Evolutionary conservation across 495 filamentous ascomycete species (phyloP), one percentile per base, ranked within the genome.

Genomic region (Penicillium psychrofluorescens): DNA sequence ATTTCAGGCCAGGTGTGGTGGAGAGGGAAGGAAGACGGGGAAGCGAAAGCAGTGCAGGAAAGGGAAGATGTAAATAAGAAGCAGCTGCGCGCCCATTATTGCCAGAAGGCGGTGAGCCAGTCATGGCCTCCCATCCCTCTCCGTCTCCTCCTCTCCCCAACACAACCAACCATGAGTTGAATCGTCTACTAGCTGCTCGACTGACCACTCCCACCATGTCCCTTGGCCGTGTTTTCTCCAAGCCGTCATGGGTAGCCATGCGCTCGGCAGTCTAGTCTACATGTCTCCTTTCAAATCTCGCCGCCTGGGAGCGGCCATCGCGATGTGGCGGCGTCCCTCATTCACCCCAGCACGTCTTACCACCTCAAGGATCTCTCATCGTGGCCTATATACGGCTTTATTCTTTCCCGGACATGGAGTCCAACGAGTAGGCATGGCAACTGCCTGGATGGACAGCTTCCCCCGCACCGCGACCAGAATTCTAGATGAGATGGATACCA

Each of bases 371-470:
- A 16, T 41, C 34, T n/a, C 39, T 34, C 34, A 61, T 64, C 45
- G 43, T 50, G 37, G 48, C 14, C 41, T 86, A 14, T 81, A 81
- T 42, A 90, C 87, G 7, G 86, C 87, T 38, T 72, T 92, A 29
- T 91, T 92, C 70, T 91, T 91, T 57, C 86, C 87, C 50, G 86
- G 90, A 49, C 90, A 95, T 69, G 91, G 92, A 50, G 90, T 95
- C 10, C 92, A 98, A 61, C 81, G 86, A 55, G 84, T 95, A 4
- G 91, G 89, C 58, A 98, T 98, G 92, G 72, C 85, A 29, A 74
- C 74, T 27, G 77, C 86, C 29, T 95, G 94, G 87, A 71, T 90
- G 45, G 77, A 85, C 49, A 78, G 78, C 40, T 98, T 95, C 60
- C 91, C 92, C 11, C 54, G 60, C 36, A 94, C 86, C 29, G 82